Base-by-base conservation (phyloP, 2,329 filamentous ascomycete genomes). In the Endocalyx cinctus region DNA sequence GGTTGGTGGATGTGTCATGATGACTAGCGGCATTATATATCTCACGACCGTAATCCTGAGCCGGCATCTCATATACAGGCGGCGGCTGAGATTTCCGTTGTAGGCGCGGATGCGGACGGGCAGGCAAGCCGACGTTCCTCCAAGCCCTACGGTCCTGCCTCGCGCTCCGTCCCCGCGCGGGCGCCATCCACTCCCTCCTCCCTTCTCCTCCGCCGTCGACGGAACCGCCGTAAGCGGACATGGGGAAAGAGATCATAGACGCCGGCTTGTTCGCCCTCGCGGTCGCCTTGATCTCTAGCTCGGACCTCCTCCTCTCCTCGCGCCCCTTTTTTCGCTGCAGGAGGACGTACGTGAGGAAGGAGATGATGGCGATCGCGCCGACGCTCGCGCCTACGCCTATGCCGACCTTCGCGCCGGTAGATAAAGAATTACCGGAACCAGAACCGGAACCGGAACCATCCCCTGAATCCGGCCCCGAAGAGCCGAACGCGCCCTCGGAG, bases 41-140 rank as follows among this genome's bases (percentile, higher is more conserved):
- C 27, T 43, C 41, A 17, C 36, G 35, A 10, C 31, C 33, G 16
- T 39, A 34, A 7, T 39, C 33, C 17, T 50, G 48, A 1, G 39
- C 49, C 16, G 47, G 31, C 35, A 56, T 40, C 35, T 59, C 53
- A 10, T 25, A 40, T 22, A 58, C 41, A 5, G 46, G 45, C 19
- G 25, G 8, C 19, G 18, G 19, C 18, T 10, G 8, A n/a, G 20
- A 23, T 23, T 23, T 23, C 8, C 20, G 20, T n/a, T 23, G 20
- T 23, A 23, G 20, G n/a, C n/a, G n/a, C n/a, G n/a, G n/a, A n/a
- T n/a, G n/a, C n/a, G n/a, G n/a, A n/a, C n/a, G 10, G 27, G 7
- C 12, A 17, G 27, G 13, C 12, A 29, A 6, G 15, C n/a, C 14
- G 10, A 16, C 14, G 17, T 17, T 10, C 27, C 27, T 14, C 27